A percentile compares a stretch with the other conserved stretches of the same genome.
These are phyloP conservation scores for Cryptosporidium meleagridis DNA, from an alignment of 169 alveolate genomes.

Conservation along the genomic window DNA sequence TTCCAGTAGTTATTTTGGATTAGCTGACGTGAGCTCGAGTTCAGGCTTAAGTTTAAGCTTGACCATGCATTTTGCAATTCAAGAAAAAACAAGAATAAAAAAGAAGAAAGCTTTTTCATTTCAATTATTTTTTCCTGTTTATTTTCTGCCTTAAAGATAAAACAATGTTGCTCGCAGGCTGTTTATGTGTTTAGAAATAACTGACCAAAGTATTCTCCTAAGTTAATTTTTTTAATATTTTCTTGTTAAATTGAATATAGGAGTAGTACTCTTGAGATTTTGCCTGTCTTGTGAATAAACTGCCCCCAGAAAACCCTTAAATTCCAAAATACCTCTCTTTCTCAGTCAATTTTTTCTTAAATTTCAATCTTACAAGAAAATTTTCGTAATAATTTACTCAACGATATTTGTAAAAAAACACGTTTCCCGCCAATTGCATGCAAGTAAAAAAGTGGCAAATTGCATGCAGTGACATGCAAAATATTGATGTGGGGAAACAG, in stretches of 20 bases:
- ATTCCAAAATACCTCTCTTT: too few species aligned
- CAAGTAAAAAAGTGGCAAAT: constrained; percentile 31
- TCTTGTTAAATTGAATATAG: background rate
- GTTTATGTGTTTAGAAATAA: too few species aligned
- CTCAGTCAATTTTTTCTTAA: background rate
- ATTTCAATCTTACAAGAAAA: background rate
- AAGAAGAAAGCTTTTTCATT: background rate
- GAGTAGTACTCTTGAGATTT: too few species aligned
- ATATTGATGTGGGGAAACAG: background rate
- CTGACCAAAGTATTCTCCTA: too few species aligned
- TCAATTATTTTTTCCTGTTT: background rate
- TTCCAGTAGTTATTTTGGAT: constrained; percentile 31
- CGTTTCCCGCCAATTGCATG: constrained; percentile 67
- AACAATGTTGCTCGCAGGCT: background rate
- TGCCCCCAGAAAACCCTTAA: background rate
- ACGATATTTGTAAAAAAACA: background rate
- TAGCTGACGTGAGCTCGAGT: background rate
- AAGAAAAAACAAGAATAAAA: background rate
- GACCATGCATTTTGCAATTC: background rate
- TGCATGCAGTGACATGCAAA: constrained; percentile 45
- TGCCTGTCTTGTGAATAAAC: too few species aligned
- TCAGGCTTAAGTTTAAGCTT: background rate
- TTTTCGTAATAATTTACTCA: background rate
- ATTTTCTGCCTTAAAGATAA: background rate
- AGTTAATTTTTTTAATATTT: too few species aligned